Conservation (phyloP, 2,329 filamentous ascomycete species). For the Cordyceps javanica region DNA sequence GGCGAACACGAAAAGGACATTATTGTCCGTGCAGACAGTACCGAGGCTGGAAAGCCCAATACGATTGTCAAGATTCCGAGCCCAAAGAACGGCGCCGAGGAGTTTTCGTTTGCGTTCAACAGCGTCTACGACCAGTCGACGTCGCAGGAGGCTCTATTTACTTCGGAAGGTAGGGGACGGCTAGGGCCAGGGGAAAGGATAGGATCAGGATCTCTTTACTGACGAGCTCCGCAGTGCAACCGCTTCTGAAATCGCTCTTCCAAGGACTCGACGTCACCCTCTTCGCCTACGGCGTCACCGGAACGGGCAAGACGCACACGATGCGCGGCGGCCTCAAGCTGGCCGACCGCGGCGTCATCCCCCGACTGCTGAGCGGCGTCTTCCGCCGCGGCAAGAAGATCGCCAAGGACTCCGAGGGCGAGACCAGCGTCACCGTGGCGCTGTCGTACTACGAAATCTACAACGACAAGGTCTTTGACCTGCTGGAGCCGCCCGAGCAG, state of each 20-base stretch:
- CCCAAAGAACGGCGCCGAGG: slow-evolving; percentile 84
- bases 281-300: slow-evolving; percentile 90
- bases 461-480: slow-evolving; percentile 89
- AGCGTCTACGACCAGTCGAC: slow-evolving; percentile 77
- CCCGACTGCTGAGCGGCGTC: slow-evolving; percentile 74
- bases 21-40: slow-evolving; percentile 66
- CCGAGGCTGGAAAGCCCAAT: slow-evolving; percentile 53
- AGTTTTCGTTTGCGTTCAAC: slow-evolving; percentile 93
- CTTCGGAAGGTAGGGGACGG: slow-evolving; percentile 66
- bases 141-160: slow-evolving; percentile 82
- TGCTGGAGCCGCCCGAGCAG: slow-evolving; percentile 84
- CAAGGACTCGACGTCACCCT: slow-evolving; percentile 82
- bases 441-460: slow-evolving; percentile 96
- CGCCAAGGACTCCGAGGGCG: slow-evolving; percentile 66
- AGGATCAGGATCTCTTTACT: neutral
- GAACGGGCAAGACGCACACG: slow-evolving; percentile 91
- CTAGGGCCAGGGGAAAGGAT: neutral
- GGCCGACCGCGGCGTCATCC: slow-evolving; percentile 81
- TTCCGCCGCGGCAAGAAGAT: slow-evolving; percentile 83
- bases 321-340: slow-evolving; percentile 89
- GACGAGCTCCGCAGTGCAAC: slow-evolving; percentile 55
- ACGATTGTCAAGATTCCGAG: slow-evolving; percentile 83
- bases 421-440: slow-evolving; percentile 64
- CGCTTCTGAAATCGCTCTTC: slow-evolving; percentile 87
- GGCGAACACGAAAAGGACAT: slow-evolving; percentile 82